These are phyloP conservation scores for Chrysopogon serrulatus DNA, from an alignment of 176 grass and related monocot species.

Conservation along the genomic window DNA sequence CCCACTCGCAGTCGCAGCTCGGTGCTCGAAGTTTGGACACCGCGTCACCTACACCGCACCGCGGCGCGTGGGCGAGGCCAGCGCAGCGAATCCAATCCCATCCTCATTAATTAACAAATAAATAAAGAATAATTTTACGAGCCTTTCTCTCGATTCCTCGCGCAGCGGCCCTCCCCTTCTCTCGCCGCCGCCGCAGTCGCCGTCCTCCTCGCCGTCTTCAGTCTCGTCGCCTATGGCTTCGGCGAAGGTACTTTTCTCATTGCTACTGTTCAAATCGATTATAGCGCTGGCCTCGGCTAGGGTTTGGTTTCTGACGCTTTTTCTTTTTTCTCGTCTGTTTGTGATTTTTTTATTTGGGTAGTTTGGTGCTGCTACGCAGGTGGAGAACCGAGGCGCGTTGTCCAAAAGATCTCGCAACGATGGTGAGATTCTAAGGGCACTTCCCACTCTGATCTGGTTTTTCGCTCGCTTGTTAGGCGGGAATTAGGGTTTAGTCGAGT, in stretches of 20 bases:
- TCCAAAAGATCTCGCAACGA: constrained; percentile 90
- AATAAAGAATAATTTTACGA: neutral
- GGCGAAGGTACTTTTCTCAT: constrained; percentile 36
- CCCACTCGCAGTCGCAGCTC: neutral
- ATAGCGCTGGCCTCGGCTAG: neutral
- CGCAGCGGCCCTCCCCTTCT: neutral
- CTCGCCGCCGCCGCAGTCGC: neutral
- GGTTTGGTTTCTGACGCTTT: neutral
- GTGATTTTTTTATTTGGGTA: neutral
- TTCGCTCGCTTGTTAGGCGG: neutral
- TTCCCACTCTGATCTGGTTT: neutral
- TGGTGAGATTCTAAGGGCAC: constrained; percentile 34
- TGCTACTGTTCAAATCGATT: neutral
- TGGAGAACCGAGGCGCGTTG: constrained; percentile 71
- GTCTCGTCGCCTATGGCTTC: constrained; percentile 43
- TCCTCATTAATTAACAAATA: neutral
- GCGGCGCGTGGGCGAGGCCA: neutral
- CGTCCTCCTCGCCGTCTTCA: neutral
- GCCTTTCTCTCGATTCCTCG: neutral
- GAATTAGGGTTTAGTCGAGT: constrained; percentile 1
- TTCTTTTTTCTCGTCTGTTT: neutral
- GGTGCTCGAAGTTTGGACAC: neutral
- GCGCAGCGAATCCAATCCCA: constrained; percentile 11
- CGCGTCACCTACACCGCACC: too few species aligned
- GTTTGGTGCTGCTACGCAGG: constrained; percentile 40